Conservation (phyloP, 176 grass and related monocot species). For the Leersia perrieri region DNA sequence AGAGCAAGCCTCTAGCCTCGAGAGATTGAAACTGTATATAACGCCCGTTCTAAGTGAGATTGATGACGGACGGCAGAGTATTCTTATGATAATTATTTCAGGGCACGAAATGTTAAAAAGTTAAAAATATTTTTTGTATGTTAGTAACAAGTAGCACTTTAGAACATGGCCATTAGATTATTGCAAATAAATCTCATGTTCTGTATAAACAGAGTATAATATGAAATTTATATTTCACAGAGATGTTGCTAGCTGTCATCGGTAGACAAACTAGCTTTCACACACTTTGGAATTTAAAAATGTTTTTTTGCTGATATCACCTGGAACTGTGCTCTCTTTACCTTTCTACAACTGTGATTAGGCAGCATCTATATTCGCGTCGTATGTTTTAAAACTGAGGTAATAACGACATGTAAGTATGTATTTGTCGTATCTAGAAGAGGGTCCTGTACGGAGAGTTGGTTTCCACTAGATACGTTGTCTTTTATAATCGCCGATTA, state of each 20-base stretch:
- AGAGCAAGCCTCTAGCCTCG: too few species aligned
- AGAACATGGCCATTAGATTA: too few species aligned
- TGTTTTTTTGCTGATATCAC: neutral
- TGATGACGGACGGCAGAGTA: too few species aligned
- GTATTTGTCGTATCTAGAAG: constrained; percentile 21
- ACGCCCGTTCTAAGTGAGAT: too few species aligned
- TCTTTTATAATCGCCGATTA: neutral
- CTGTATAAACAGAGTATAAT: neutral
- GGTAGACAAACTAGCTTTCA: neutral
- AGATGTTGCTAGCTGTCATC: neutral
- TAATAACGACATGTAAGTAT: constrained; percentile 41
- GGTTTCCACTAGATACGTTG: too few species aligned
- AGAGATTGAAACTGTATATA: too few species aligned
- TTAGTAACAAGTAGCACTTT: too few species aligned
- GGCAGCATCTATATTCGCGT: neutral
- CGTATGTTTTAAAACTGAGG: neutral
- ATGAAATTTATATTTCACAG: neutral
- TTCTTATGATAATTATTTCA: too few species aligned
- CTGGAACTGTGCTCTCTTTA: constrained; percentile 4
- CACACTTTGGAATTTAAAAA: neutral
- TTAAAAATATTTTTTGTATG: too few species aligned
- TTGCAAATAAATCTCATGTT: neutral
- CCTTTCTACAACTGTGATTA: neutral
- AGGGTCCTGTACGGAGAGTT: too few species aligned
- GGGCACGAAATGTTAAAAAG: too few species aligned